A percentile compares a stretch with the other conserved stretches of the same genome.
These are phyloP conservation scores for Schoenoplectus tabernaemontani DNA, from an alignment of 202 grass and related monocot genomes.

Conservation along the genomic window DNA sequence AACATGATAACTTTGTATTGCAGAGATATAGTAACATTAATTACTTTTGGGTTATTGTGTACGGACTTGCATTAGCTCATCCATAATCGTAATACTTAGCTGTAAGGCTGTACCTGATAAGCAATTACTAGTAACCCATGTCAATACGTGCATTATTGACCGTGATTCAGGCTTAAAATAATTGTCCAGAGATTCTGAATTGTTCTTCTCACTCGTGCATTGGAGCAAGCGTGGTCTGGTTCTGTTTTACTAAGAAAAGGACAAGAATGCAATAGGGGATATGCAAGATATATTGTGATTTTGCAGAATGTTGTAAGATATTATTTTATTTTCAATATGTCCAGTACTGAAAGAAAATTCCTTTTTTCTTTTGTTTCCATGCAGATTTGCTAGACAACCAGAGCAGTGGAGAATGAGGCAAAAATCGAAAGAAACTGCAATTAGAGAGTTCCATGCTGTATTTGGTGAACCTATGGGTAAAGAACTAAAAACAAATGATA, in stretches of 20 bases:
- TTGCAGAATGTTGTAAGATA: not conserved
- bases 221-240: no score
- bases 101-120: not conserved
- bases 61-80: not conserved
- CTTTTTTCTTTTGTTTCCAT: conserved; percentile 1
- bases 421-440: conserved; percentile 77
- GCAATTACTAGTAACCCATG: not conserved
- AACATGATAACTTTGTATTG: not conserved
- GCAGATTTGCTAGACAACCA: conserved; percentile 76
- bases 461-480: conserved; percentile 67
- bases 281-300: not conserved
- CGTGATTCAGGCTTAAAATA: conserved; percentile 1
- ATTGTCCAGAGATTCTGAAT: not conserved
- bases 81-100: not conserved
- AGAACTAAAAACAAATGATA: conserved; percentile 53
- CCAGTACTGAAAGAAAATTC: not conserved
- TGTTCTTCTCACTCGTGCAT: not conserved
- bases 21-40: not conserved
- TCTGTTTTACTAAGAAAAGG: not conserved
- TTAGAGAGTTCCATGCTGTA: conserved; percentile 51
- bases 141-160: not conserved
- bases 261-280: not conserved
- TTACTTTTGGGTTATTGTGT: not conserved
- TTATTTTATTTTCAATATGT: not conserved
- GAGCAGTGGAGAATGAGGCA: conserved; percentile 72